phyloP scores from a whole-genome alignment of 306 rosid species.

The Castanopsis chinensis region DNA sequence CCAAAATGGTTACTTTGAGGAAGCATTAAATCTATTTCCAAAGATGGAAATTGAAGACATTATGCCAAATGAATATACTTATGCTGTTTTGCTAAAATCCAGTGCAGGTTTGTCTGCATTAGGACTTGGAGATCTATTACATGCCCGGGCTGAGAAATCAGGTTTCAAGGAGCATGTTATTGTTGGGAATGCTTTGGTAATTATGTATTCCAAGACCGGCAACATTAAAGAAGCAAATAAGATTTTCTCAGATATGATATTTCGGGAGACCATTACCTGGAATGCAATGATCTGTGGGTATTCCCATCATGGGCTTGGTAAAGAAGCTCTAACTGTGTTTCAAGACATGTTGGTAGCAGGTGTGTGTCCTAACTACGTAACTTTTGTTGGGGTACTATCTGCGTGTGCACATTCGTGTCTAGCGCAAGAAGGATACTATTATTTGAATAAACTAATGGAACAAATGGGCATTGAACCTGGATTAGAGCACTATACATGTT shows the following conservation, averaged over 20 bases:
- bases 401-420: conserved; percentile 58
- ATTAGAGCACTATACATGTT: conserved; percentile 39
- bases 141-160: conserved; percentile 45
- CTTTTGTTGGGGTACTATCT: conserved; percentile 57
- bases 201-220: conserved; percentile 71
- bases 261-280: conserved; percentile 50
- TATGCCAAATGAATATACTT: conserved; percentile 53
- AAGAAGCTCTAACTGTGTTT: conserved; percentile 56
- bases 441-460: conserved; percentile 49
- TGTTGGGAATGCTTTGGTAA: conserved; percentile 58
- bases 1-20: conserved; percentile 60
- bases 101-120: conserved; percentile 56
- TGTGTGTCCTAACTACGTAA: conserved; percentile 46
- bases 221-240: conserved; percentile 53
- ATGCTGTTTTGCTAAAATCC: conserved; percentile 54
- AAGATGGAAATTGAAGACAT: conserved; percentile 46
- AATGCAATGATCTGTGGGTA: conserved; percentile 65
- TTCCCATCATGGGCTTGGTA: conserved; percentile 68
- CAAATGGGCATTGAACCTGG: conserved; percentile 28
- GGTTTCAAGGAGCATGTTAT: conserved; percentile 50
- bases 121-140: conserved; percentile 53
- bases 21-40: conserved; percentile 42
- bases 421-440: conserved; percentile 54
- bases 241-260: conserved; percentile 38
- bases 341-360: conserved; percentile 45